A percentile compares a stretch with the other conserved stretches of the same genome.
Evolutionary conservation across 1,139 yeast genomes (phyloP).

Genomic region (Entelexis sorbosivorans): DNA sequence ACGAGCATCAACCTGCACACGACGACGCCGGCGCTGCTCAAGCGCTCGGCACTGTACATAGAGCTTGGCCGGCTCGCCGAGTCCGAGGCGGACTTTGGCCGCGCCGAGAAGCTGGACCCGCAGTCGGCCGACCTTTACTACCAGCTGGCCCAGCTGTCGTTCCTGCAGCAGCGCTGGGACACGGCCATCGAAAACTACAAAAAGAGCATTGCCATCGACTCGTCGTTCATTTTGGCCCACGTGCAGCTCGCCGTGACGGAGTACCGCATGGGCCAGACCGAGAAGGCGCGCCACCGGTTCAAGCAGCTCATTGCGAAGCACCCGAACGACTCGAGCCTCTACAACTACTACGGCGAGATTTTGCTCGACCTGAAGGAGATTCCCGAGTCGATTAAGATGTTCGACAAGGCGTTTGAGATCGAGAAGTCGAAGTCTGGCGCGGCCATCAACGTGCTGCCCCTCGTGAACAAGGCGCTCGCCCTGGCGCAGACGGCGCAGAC

Average conservation of each 20-base stretch:
- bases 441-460: slow-evolving; percentile 79
- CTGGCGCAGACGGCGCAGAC: slow-evolving; percentile 29
- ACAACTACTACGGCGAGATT: slow-evolving; percentile 92
- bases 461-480: slow-evolving; percentile 76
- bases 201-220: slow-evolving; percentile 64
- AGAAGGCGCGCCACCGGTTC: slow-evolving; percentile 56
- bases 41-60: slow-evolving; percentile 74
- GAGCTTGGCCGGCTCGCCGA: slow-evolving; percentile 53
- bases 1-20: slow-evolving; percentile 59
- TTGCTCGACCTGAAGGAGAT: slow-evolving; percentile 71
- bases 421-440: slow-evolving; percentile 44
- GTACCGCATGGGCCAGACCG: slow-evolving; percentile 64
- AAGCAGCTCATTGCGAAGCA: slow-evolving; percentile 61
- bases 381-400: slow-evolving; percentile 66
- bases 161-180: slow-evolving; percentile 62
- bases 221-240: slow-evolving; percentile 68
- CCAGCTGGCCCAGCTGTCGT: slow-evolving; percentile 88
- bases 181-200: slow-evolving; percentile 68
- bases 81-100: slow-evolving; percentile 59
- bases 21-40: slow-evolving; percentile 64
- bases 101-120: slow-evolving; percentile 62
- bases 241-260: slow-evolving; percentile 89
- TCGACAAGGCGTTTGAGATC: slow-evolving; percentile 74
- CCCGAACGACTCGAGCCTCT: slow-evolving; percentile 84
- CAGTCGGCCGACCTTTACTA: slow-evolving; percentile 74